Evolutionary conservation across 768 basidiomycete species (phyloP), one percentile per base, ranked within the genome.

Genomic region (Naematelia encephala): DNA sequence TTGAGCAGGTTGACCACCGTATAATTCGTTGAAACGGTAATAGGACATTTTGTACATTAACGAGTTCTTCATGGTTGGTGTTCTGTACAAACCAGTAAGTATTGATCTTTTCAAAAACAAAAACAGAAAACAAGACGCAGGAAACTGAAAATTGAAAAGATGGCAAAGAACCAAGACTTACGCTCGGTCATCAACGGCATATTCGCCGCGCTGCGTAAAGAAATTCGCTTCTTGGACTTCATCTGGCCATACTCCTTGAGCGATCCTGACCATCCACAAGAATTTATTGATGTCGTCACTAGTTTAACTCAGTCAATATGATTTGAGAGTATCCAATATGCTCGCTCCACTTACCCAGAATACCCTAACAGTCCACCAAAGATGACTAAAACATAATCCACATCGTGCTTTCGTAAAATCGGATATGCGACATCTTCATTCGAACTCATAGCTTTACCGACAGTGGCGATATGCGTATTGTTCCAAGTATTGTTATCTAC

Each of bases 401-500:
- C 96, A 70, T 99, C 77, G 76, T 99, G 96, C 78, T 96, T 91
- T 60, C 90, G 85, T 58, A 99, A 83, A 74, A 98, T 94, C 16
- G 96, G 96, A 77, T 98, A 99, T 0, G 96, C 91, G 42, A 90
- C 86, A 67, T 98, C 94, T 77, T 99, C 96, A 49, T 84, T 78
- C 59, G 88, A 89, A 1, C 91, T 86, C 96, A 99, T 98, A 61
- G 91, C 93, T 78, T 98, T 98, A 54, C 96, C 96, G 57, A 99
- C 96, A 16, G 94, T 99, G 1, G 96, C 96, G 63, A 98, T 98
- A 76, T 96, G 93, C 44, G 93, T 99, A 80, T 98, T 98, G 79
- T 99, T 98, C 96, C 96, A 98, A 0, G 96, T 99, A 75, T 98
- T 97, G 80, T 99, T 98, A 78, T 99, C 94, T 19, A 98, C 94